phyloP scores from a whole-genome alignment of 1,139 yeast genomes.

The Yamadazyma membranifaciens region DNA sequence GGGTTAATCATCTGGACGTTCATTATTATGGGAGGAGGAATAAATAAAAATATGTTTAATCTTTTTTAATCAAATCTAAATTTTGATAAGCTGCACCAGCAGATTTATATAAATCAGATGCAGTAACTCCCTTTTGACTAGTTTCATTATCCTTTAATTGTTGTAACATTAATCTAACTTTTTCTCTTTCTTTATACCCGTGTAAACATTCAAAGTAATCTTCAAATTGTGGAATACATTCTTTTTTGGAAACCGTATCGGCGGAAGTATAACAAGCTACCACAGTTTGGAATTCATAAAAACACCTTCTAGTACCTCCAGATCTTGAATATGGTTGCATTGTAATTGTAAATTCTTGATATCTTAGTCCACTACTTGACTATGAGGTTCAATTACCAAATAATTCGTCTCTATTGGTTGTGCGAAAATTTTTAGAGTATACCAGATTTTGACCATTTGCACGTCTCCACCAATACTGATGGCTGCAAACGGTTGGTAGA shows the following conservation, averaged over 20 bases:
- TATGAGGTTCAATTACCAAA: conserved; percentile 9
- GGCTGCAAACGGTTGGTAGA: too few species aligned
- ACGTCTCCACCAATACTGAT: background rate
- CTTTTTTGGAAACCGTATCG: conserved; percentile 41
- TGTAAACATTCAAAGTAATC: conserved; percentile 52
- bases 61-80: conserved; percentile 40
- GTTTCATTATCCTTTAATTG: conserved; percentile 47
- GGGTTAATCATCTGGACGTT: background rate
- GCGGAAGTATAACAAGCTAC: conserved; percentile 49
- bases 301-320: conserved; percentile 52
- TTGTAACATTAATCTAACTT: conserved; percentile 44
- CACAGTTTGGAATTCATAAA: conserved; percentile 48
- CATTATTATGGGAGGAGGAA: too few species aligned
- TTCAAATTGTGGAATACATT: conserved; percentile 45
- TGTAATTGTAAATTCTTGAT: conserved; percentile 6
- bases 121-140: conserved; percentile 40
- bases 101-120: conserved; percentile 44
- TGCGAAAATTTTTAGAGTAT: conserved; percentile 3
- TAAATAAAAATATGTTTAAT: conserved; percentile 7
- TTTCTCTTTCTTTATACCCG: conserved; percentile 49
- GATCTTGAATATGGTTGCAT: conserved; percentile 53
- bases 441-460: background rate
- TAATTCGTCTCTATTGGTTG: conserved; percentile 12
- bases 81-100: conserved; percentile 46
- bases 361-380: too few species aligned